Percentiles rank a stretch among this genome's conserved stretches.
Conservation (phyloP, 495 filamentous ascomycete genomes). For the Neurospora sp. region DNA sequence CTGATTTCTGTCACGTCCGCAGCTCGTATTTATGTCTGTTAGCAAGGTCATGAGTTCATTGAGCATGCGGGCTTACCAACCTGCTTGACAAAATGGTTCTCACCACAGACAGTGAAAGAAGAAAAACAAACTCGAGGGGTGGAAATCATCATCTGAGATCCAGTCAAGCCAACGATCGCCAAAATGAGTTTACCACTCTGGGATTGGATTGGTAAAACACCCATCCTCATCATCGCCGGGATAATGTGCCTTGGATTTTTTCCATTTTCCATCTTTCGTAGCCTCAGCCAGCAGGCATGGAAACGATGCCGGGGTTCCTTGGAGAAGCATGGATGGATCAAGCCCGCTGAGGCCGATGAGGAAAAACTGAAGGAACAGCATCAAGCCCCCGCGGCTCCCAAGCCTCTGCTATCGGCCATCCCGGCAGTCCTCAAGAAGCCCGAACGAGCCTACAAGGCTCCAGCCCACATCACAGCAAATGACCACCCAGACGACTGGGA, state of each 20-base stretch:
- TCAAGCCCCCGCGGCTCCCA: conserved; percentile 6
- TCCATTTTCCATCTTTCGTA: conserved; percentile 5
- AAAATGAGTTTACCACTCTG: conserved; percentile 6
- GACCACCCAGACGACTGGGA: neutral
- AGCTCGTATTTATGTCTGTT: conserved; percentile 4
- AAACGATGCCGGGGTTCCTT: neutral
- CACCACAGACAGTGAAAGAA: neutral
- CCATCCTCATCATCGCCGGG: conserved; percentile 7
- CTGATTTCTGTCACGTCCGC: neutral
- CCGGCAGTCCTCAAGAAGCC: neutral
- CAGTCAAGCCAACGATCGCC: neutral
- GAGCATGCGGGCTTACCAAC: conserved; percentile 11
- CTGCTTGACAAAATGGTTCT: neutral
- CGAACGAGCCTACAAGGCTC: conserved; percentile 2
- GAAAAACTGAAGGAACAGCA: neutral
- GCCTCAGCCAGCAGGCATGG: conserved; percentile 3
- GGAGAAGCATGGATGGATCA: conserved; percentile 4
- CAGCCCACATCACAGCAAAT: conserved; percentile 3
- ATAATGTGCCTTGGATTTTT: conserved; percentile 13
- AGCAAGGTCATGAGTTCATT: conserved; percentile 7
- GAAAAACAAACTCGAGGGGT: neutral
- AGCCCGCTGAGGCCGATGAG: neutral
- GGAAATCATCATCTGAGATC: neutral
- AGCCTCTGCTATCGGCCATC: conserved; percentile 1
- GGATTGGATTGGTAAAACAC: conserved; percentile 1